Evolutionary conservation across 352 stramenopile genomes (phyloP), one percentile per base, ranked within the genome.

Genomic region (Pilasporangium apinafurcum): DNA sequence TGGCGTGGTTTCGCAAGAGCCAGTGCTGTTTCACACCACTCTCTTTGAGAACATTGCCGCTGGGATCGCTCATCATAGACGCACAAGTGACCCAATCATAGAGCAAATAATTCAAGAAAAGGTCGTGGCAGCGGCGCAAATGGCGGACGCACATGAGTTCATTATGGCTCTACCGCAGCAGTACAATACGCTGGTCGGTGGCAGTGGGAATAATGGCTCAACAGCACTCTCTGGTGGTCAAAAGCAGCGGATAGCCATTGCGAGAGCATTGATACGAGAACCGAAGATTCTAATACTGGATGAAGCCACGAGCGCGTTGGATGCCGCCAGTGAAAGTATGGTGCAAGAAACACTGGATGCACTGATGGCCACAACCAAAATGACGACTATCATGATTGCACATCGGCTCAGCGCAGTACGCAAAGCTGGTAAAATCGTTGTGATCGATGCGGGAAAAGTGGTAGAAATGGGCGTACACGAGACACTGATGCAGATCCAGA

Each of bases 31-130:
- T 57, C 69, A 73, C 25, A 68, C 59, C 13, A 85, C 68, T 3
- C 87, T 97, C 45, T 52, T 57, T 7, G 73, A 96, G n/a, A 97
- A 97, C 48, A 96, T 97, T 52, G 47, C 51, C 13, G 81, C 83
- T 45, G 83, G 83, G 1, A 59, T 65, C n/a, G 47, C 47, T 0
- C 43, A 62, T 37, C 20, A 62, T 12, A 65, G 77, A n/a, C n/a
- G n/a, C n/a, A n/a, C n/a, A n/a, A n/a, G n/a, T n/a, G n/a, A n/a
- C n/a, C n/a, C n/a, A n/a, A n/a, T 34, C 29, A n/a, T n/a, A 34
- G 29, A n/a, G 10, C n/a, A n/a, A n/a, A n/a, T n/a, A n/a, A n/a
- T n/a, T n/a, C n/a, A n/a, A n/a, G n/a, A n/a, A n/a, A n/a, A n/a
- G n/a, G n/a, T n/a, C n/a, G n/a, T n/a, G n/a, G n/a, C n/a, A n/a